These are phyloP conservation scores for Murraya paniculata DNA, from an alignment of 345 rosid genomes.

Conservation along the genomic window DNA sequence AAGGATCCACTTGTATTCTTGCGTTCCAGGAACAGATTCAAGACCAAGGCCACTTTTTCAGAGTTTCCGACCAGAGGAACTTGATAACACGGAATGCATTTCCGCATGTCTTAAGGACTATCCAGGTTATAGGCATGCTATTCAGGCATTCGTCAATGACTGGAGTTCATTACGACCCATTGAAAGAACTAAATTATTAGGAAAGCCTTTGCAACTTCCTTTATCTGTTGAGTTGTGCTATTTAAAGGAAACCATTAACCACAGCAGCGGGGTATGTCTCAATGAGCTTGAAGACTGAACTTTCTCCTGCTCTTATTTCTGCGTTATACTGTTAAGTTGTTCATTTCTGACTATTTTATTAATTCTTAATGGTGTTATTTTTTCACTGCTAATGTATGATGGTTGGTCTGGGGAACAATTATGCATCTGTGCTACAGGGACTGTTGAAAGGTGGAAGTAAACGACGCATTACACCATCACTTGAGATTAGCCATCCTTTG, in stretches of 20 bases:
- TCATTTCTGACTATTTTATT: not conserved
- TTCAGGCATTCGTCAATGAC: slow-evolving; percentile 54
- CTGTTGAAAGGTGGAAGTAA: slow-evolving; percentile 86
- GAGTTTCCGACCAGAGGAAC: slow-evolving; percentile 81
- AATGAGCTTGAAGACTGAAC: not conserved
- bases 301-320: not conserved
- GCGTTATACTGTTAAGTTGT: not conserved
- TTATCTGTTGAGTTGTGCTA: slow-evolving; percentile 74
- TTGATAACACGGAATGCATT: slow-evolving; percentile 34
- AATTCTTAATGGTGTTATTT: not conserved
- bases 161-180: slow-evolving; percentile 82
- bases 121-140: slow-evolving; percentile 44
- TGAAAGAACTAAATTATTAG: slow-evolving; percentile 68
- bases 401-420: slow-evolving; percentile 14
- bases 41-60: slow-evolving; percentile 77
- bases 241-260: slow-evolving; percentile 77
- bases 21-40: slow-evolving; percentile 63
- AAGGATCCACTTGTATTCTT: slow-evolving; percentile 83
- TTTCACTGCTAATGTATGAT: not conserved
- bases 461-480: slow-evolving; percentile 65
- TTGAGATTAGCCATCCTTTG: slow-evolving; percentile 67
- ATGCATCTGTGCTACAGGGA: slow-evolving; percentile 52
- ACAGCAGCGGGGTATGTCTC: slow-evolving; percentile 54
- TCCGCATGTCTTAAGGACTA: slow-evolving; percentile 31
- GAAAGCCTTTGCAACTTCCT: slow-evolving; percentile 91